A percentile compares a stretch with the other conserved stretches of the same genome.
These are phyloP conservation scores for Aureobasidium zeae DNA, from an alignment of 2,329 filamentous ascomycete genomes.

Conservation along the genomic window DNA sequence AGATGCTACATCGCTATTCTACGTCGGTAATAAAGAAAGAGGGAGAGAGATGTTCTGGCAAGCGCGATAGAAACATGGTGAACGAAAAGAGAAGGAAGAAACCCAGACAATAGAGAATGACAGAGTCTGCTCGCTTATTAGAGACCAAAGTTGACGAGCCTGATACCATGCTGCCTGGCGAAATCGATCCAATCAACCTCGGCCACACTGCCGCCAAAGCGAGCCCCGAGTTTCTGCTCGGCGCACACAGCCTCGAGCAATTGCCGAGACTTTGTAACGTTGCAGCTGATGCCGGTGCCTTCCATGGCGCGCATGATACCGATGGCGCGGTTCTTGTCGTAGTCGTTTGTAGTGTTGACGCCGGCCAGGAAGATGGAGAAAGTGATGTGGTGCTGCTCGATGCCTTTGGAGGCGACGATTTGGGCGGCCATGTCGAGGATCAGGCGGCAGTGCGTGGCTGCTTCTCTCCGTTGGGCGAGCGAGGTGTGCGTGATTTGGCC, in stretches of 20 bases:
- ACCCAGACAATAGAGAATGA: too few relatives aligned
- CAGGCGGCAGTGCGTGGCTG: constrained; percentile 27
- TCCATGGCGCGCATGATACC: constrained; percentile 41
- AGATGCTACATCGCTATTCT: too few relatives aligned
- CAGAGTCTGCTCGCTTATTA: too few relatives aligned
- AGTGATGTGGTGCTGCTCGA: constrained; percentile 35
- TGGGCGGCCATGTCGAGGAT: constrained; percentile 37
- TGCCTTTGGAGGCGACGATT: constrained; percentile 1
- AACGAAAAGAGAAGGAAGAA: too few relatives aligned
- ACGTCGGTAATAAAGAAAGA: too few relatives aligned
- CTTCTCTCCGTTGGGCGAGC: background rate
- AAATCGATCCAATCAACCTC: constrained; percentile 44
- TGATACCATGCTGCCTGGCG: constrained; percentile 37
- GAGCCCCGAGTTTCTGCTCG: constrained; percentile 35
- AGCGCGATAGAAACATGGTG: too few relatives aligned
- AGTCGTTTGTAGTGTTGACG: constrained; percentile 32
- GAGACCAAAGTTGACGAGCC: constrained; percentile 44
- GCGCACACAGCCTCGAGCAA: constrained; percentile 42
- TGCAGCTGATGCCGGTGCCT: constrained; percentile 40
- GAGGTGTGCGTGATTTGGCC: constrained; percentile 34
- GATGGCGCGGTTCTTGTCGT: constrained; percentile 39
- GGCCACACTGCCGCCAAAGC: constrained; percentile 32
- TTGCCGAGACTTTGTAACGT: constrained; percentile 36
- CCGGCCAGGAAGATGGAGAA: constrained; percentile 49
- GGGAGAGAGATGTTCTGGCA: too few relatives aligned